Conservation (phyloP, 306 rosid genomes). For the Trifolium dubium region DNA sequence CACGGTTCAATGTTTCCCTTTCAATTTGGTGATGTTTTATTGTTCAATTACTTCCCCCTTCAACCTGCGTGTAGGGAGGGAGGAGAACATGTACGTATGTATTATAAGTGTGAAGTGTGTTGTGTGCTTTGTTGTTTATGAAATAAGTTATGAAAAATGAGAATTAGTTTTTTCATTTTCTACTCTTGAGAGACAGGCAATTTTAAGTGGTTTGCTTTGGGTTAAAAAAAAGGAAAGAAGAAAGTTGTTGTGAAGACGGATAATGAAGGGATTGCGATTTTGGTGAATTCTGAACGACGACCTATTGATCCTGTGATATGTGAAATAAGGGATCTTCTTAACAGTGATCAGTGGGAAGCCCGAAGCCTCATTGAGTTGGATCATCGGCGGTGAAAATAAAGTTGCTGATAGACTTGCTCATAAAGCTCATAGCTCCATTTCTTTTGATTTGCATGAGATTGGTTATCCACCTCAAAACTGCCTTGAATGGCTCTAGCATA, state of each 20-base stretch:
- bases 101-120: no score
- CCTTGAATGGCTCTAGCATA: neutral
- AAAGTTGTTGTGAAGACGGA: neutral
- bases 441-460: neutral
- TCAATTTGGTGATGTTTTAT: no score
- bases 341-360: neutral
- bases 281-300: neutral
- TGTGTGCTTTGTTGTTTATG: no score
- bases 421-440: neutral
- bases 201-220: neutral
- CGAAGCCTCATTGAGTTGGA: neutral
- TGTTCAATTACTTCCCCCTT: no score
- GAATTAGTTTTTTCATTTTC: no score
- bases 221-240: neutral
- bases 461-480: neutral
- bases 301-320: neutral
- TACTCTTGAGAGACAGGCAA: neutral
- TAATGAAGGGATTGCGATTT: neutral
- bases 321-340: neutral
- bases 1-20: no score
- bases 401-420: constrained; percentile 16
- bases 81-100: no score
- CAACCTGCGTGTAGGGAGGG: no score
- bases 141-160: no score
- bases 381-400: neutral